Conservation (phyloP, 108 stramenopile genomes). For the Asterionellopsis glacialis region DNA sequence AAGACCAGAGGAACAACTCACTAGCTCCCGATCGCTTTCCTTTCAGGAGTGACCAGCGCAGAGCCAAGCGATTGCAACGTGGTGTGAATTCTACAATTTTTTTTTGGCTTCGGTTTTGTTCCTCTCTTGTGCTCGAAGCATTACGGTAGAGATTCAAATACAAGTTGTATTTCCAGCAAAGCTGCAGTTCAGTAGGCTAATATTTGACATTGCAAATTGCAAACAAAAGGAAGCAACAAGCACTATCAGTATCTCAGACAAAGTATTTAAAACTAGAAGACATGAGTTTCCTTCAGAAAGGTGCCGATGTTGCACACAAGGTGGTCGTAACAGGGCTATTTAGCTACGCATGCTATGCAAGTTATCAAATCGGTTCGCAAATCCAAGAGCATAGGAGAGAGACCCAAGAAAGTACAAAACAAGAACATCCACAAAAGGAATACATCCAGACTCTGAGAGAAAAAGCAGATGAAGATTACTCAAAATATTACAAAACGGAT, state of each 20-base stretch:
- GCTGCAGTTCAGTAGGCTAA: no score
- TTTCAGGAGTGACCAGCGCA: no score
- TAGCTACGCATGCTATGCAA: constrained; percentile 46
- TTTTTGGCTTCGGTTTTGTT: neutral
- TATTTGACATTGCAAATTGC: no score
- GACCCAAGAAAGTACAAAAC: constrained; percentile 4
- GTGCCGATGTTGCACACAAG: constrained; percentile 72
- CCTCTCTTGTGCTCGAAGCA: no score
- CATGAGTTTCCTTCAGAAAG: constrained; percentile 43
- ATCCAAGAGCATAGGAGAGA: constrained; percentile 15
- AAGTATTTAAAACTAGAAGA: no score
- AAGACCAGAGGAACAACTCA: no score
- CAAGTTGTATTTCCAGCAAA: no score
- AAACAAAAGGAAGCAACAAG: no score
- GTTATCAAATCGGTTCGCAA: constrained; percentile 49
- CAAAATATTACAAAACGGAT: constrained; percentile 47
- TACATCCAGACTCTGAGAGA: constrained; percentile 61
- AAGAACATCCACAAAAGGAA: constrained; percentile 39
- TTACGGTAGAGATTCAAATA: no score
- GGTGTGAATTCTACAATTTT: neutral
- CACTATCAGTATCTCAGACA: no score
- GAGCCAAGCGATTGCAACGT: no score
- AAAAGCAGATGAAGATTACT: constrained; percentile 67
- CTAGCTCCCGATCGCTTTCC: no score
- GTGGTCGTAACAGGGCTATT: constrained; percentile 53